Evolutionary conservation across 164 flowering plant species (phyloP), one percentile per base, ranked within the genome.

Genomic region (Taxillus chinensis): DNA sequence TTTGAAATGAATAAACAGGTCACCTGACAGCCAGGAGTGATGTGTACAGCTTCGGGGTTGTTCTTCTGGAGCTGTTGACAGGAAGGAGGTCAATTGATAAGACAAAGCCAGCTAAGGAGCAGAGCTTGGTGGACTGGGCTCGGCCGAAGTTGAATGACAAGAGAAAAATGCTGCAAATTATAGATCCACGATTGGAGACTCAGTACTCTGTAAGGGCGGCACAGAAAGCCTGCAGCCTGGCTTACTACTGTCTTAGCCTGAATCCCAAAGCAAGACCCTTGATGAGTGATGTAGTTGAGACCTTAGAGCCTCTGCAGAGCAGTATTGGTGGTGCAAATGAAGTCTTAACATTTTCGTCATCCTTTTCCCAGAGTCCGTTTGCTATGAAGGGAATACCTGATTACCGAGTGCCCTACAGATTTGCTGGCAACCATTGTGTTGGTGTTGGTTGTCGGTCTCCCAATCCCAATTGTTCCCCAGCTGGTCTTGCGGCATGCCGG

Each of bases 221-320:
- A 2, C 97, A 93, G 72, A 93, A 90, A 65, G 98, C 97, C 6
- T 90, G 97, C 73, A 90, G 95, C 72, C 71, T 93, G 73, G 98
- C 98, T 3, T 90, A 90, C 78, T 90, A 93, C 68, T 93, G 98
- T 67, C 78, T 93, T 61, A 88, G 91, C 82, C 95, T 85, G 56
- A 90, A 93, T 67, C 98, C 98, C 3, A 93, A 93, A 73, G 96
- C 98, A 11, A 83, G 98, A 72, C 98, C 98, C 39, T 75, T 90
- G 59, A 93, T 90, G 96, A 88, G 92, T 67, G 97, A 93, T 68
- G 98, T 93, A 39, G 98, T 93, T 39, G 97, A 93, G 74, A 88
- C 97, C 16, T 68, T 93, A 61, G 97, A 90, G 70, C 96, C 98
- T 66, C 68, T 93, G 48, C 98, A 93, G 70, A 71, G 83, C 68